Evolutionary conservation across 352 stramenopile genomes (phyloP).

Genomic region (Pythium rishiriense): DNA sequence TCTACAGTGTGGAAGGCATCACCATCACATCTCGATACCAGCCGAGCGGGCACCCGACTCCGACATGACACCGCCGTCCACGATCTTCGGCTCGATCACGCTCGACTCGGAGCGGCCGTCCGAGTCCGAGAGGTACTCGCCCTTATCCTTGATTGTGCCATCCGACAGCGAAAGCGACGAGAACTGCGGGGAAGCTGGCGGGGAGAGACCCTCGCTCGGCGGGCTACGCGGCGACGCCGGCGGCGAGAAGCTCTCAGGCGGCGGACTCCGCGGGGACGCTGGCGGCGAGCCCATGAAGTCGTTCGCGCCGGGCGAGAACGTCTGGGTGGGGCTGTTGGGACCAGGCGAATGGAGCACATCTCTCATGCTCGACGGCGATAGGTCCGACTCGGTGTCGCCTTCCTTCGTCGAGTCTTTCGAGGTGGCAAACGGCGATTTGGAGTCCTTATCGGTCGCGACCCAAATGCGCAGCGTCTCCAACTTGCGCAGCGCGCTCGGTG

Average conservation of each 20-base stretch:
- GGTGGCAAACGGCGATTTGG: constrained; percentile 73
- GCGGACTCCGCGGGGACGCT: constrained; percentile 42
- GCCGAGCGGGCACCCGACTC: constrained; percentile 51
- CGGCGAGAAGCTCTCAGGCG: constrained; percentile 41
- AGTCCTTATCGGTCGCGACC: constrained; percentile 85
- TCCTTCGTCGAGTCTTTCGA: constrained; percentile 49
- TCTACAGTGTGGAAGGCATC: constrained; percentile 15
- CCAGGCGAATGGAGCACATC: constrained; percentile 49
- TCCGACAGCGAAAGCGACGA: constrained; percentile 44
- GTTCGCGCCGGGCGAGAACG: constrained; percentile 14
- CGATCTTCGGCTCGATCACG: constrained; percentile 72
- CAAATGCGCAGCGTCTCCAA: constrained; percentile 85
- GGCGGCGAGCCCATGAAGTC: constrained; percentile 41
- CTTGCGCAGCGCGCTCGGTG: constrained; percentile 57
- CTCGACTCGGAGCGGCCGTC: constrained; percentile 51
- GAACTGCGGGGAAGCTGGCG: constrained; percentile 44
- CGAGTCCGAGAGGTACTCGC: constrained; percentile 75
- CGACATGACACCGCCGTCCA: constrained; percentile 45
- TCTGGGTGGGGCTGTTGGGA: constrained; percentile 49
- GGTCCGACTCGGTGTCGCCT: constrained; percentile 66
- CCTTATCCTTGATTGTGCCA: constrained; percentile 47
- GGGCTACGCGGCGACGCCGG: constrained; percentile 41
- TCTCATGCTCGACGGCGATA: constrained; percentile 44
- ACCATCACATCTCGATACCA: constrained; percentile 74
- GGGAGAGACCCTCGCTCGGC: constrained; percentile 19